Evolutionary conservation across 2,329 filamentous ascomycete species (phyloP), one percentile per base, ranked within the genome.

Genomic region (Botryotinia globosa): DNA sequence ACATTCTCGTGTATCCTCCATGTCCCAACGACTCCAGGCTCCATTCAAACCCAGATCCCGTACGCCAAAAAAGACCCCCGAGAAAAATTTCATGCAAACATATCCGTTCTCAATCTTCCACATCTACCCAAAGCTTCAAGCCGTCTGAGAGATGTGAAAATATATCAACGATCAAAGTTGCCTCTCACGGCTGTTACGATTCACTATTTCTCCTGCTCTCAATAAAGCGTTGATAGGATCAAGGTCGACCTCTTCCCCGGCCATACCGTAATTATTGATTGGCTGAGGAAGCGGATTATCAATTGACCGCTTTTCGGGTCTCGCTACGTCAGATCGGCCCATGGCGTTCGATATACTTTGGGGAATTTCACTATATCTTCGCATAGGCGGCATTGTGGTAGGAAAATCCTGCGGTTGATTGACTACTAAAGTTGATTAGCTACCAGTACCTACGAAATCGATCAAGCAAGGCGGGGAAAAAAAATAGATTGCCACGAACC

Each of bases 201-300:
- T 85, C 56, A 90, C 86, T 74, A 90, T 87, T 76, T 90, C 88
- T 45, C 88, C 87, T 16, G 88, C 88, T 74, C 83, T 84, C 2
- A 90, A 79, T 18, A 90, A 81, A 10, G 88, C 88, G 73, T 84
- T 88, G 81, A 90, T 87, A 2, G 88, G 88, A 74, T 90, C 88
- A 32, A 89, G 80, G 5, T 80, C 75, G 6, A 81, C 81, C 3
- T 77, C 79, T 25, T 81, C 80, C 25, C 77, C 67, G 7, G 75
- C 73, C 65, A 9, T 76, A 73, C 39, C 66, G 78, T 76, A 77
- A 75, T 22, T 73, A 22, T 77, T 75, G 48, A 74, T 69, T 18
- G 72, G 72, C 73, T 73, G 76, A 62, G 56, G 64, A 63, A 76
- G 76, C 54, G 45, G 73, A 48, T 48, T 51, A 56, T 75, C 78